Percentiles rank a stretch among this genome's conserved stretches.
These are phyloP conservation scores for Globisporangium apiculatum DNA, from an alignment of 352 stramenopile species.

Conservation along the genomic window DNA sequence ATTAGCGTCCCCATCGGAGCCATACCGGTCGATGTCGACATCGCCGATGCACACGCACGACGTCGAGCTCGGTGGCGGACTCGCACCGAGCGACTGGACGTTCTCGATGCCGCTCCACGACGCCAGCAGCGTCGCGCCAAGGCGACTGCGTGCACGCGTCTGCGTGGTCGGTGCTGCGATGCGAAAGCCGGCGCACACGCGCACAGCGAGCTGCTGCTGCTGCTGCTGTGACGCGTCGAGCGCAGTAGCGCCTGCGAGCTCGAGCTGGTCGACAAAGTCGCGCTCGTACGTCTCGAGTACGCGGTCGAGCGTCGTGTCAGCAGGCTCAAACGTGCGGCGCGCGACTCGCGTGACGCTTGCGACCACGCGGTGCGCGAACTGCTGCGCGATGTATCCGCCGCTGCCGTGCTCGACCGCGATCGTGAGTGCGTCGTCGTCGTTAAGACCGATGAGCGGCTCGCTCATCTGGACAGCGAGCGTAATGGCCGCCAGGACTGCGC, in stretches of 20 bases:
- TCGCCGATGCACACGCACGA: slow-evolving; percentile 9
- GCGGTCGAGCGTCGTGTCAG: slow-evolving; percentile 2
- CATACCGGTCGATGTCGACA: too few species aligned
- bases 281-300: slow-evolving; percentile 12
- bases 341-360: slow-evolving; percentile 4
- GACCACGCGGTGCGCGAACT: background rate
- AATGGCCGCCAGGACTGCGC: slow-evolving; percentile 5
- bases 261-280: slow-evolving; percentile 8
- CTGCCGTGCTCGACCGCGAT: slow-evolving; percentile 12
- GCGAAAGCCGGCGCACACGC: slow-evolving; percentile 6
- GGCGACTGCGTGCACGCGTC: background rate
- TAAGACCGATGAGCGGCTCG: background rate
- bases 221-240: background rate
- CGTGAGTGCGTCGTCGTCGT: slow-evolving; percentile 1
- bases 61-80: slow-evolving; percentile 7
- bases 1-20: background rate
- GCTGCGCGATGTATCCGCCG: slow-evolving; percentile 8
- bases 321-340: background rate
- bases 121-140: slow-evolving; percentile 6
- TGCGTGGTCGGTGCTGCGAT: background rate
- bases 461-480: slow-evolving; percentile 6
- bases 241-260: slow-evolving; percentile 3
- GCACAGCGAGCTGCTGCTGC: slow-evolving; percentile 5
- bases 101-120: slow-evolving; percentile 16
- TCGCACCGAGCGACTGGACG: slow-evolving; percentile 6